These are phyloP conservation scores for Aureoboletus auriporus DNA, from an alignment of 768 basidiomycete genomes.

Conservation along the genomic window DNA sequence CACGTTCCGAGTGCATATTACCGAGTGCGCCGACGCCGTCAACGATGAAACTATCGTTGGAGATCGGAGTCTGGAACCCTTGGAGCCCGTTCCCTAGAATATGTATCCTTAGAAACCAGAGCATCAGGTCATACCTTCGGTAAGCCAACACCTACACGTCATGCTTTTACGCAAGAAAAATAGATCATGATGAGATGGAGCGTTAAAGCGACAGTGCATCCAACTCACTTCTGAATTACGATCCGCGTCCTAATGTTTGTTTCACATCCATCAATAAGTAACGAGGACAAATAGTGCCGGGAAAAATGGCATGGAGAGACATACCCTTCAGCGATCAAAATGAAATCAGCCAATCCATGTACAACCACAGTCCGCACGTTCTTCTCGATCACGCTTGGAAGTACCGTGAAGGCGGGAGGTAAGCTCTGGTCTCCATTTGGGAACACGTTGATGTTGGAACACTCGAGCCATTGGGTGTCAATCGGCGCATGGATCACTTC, in stretches of 20 bases:
- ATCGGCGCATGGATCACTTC: conserved; percentile 65
- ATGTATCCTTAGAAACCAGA: background rate
- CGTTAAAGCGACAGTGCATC: background rate
- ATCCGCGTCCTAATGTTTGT: conserved; percentile 45
- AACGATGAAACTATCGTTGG: conserved; percentile 62
- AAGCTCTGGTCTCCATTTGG: conserved; percentile 55
- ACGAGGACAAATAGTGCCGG: background rate
- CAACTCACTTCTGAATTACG: conserved; percentile 57
- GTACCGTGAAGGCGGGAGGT: conserved; percentile 59
- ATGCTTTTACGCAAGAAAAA: conserved; percentile 24
- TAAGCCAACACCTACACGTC: conserved; percentile 31
- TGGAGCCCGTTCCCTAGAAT: conserved; percentile 54
- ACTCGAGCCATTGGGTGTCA: conserved; percentile 59
- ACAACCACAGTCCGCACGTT: conserved; percentile 62
- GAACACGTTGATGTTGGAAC: conserved; percentile 59
- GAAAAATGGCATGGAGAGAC: conserved; percentile 12
- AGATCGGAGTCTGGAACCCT: conserved; percentile 70
- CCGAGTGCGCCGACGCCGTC: conserved; percentile 69
- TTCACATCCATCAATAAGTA: conserved; percentile 8
- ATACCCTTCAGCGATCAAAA: conserved; percentile 71
- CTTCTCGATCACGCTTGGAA: conserved; percentile 76
- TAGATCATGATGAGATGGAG: background rate
- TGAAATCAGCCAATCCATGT: conserved; percentile 71
- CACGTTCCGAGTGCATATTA: conserved; percentile 60
- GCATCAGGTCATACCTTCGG: conserved; percentile 32